Evolutionary conservation across 2,329 filamentous ascomycete species (phyloP).

Genomic region (Ceratocystis cubensis): DNA sequence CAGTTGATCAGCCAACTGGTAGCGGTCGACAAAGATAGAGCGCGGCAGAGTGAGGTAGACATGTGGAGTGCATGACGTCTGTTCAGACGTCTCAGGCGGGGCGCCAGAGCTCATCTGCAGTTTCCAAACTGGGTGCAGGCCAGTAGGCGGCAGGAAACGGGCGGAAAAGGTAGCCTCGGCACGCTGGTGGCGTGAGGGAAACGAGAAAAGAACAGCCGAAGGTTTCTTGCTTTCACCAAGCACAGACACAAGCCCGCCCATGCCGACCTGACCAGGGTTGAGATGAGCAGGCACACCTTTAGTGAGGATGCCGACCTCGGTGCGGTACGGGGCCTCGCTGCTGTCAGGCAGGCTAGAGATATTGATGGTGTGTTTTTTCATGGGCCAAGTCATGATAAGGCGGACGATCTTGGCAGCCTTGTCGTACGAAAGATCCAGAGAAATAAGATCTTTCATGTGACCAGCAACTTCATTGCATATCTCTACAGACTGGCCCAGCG

Average conservation of each 20-base stretch:
- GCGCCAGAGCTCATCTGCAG: conserved; percentile 46
- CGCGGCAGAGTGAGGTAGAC: conserved; percentile 74
- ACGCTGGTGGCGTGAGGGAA: conserved; percentile 64
- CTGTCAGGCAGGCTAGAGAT: not conserved
- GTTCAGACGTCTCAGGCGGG: conserved; percentile 37
- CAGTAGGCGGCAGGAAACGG: conserved; percentile 56
- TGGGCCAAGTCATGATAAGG: conserved; percentile 52
- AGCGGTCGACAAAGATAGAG: conserved; percentile 71
- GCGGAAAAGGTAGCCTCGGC: conserved; percentile 46
- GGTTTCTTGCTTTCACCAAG: conserved; percentile 61
- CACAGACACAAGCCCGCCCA: conserved; percentile 67
- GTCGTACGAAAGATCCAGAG: conserved; percentile 69
- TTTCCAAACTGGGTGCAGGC: conserved; percentile 70
- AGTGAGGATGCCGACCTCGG: conserved; percentile 72
- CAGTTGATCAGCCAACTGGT: conserved; percentile 64
- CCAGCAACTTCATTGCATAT: conserved; percentile 39
- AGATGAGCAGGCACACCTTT: conserved; percentile 46
- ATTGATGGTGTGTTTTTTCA: conserved; percentile 24
- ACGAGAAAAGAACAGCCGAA: conserved; percentile 68
- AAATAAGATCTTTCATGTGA: conserved; percentile 40
- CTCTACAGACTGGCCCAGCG: conserved; percentile 27
- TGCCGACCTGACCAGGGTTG: conserved; percentile 60
- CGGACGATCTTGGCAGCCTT: conserved; percentile 51
- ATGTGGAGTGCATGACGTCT: conserved; percentile 54
- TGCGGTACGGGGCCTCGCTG: conserved; percentile 34